Evolutionary conservation across 2,329 filamentous ascomycete species (phyloP).

Genomic region (Cladophialophora exuberans): DNA sequence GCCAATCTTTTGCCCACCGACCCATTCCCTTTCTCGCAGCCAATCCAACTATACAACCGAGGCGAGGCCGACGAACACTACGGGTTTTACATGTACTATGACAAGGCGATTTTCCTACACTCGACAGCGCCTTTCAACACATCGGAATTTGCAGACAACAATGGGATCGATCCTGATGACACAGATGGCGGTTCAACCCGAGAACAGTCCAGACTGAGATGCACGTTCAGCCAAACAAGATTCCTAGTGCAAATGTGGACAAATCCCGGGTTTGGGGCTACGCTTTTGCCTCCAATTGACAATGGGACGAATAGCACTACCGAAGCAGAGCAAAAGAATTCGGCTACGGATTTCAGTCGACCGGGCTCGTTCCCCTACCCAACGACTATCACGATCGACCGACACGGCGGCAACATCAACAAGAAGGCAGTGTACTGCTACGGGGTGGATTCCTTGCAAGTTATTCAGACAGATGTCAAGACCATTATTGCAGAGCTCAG

Average conservation of each 20-base stretch:
- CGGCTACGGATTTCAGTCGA: slow-evolving; percentile 51
- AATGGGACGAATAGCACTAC: slow-evolving; percentile 20
- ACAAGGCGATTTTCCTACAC: slow-evolving; percentile 77
- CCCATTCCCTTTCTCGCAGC: slow-evolving; percentile 64
- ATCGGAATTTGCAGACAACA: slow-evolving; percentile 25
- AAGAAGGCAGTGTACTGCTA: slow-evolving; percentile 66
- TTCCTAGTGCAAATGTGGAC: slow-evolving; percentile 68
- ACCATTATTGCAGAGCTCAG: slow-evolving; percentile 58
- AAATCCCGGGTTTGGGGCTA: slow-evolving; percentile 41
- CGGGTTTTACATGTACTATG: slow-evolving; percentile 90
- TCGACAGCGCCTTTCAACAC: slow-evolving; percentile 23
- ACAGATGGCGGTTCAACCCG: slow-evolving; percentile 55
- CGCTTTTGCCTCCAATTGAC: slow-evolving; percentile 32
- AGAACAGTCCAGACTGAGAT: slow-evolving; percentile 51
- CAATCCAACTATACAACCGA: slow-evolving; percentile 82
- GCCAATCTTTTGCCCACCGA: slow-evolving; percentile 70
- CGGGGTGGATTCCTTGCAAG: slow-evolving; percentile 52
- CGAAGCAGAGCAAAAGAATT: slow-evolving; percentile 34
- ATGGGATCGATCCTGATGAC: slow-evolving; percentile 43
- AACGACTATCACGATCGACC: slow-evolving; percentile 62
- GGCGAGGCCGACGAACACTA: slow-evolving; percentile 82
- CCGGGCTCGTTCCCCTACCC: slow-evolving; percentile 66
- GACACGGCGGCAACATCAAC: slow-evolving; percentile 59
- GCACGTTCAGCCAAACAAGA: slow-evolving; percentile 64
- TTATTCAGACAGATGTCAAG: slow-evolving; percentile 49